Conservation (phyloP, 2,329 filamentous ascomycete species). For the Paecilomyces dactylethromorphus region DNA sequence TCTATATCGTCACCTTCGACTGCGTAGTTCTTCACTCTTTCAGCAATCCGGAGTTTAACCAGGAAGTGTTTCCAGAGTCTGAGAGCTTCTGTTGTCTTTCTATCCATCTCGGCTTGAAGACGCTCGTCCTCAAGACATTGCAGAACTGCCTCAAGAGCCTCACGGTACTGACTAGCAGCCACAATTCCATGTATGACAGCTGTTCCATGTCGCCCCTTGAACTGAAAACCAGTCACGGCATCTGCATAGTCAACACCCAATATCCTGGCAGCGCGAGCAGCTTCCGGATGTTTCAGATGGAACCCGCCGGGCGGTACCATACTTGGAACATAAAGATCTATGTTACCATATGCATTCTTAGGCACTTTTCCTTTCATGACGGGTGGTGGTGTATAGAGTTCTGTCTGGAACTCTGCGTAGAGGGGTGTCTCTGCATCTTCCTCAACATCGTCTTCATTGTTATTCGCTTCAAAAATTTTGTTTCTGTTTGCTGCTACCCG, state of each 20-base stretch:
- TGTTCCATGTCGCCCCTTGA: constrained; percentile 78
- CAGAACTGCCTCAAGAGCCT: constrained; percentile 66
- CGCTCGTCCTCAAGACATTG: constrained; percentile 61
- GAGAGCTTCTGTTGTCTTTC: constrained; percentile 44
- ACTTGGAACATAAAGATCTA: constrained; percentile 57
- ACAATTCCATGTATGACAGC: constrained; percentile 74
- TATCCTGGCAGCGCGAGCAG: constrained; percentile 64
- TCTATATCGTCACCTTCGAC: constrained; percentile 28
- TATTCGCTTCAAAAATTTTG: constrained; percentile 22
- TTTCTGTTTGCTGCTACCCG: constrained; percentile 50
- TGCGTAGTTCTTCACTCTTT: constrained; percentile 60
- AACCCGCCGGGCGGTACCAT: constrained; percentile 58
- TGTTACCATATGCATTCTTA: constrained; percentile 55
- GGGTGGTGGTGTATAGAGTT: constrained; percentile 67
- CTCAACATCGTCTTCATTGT: constrained; percentile 36
- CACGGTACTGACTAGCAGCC: constrained; percentile 63
- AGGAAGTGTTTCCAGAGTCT: constrained; percentile 55
- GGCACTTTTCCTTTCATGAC: constrained; percentile 66
- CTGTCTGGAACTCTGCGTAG: constrained; percentile 58
- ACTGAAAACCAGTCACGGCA: constrained; percentile 83
- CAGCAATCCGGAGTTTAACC: constrained; percentile 60
- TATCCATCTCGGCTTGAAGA: constrained; percentile 55
- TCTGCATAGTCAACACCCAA: constrained; percentile 81
- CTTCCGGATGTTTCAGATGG: constrained; percentile 52
- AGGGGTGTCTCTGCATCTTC: constrained; percentile 51